A percentile compares a stretch with the other conserved stretches of the same genome.
Evolutionary conservation across 1,139 yeast genomes (phyloP).

Genomic region (Pichia sp.): DNA sequence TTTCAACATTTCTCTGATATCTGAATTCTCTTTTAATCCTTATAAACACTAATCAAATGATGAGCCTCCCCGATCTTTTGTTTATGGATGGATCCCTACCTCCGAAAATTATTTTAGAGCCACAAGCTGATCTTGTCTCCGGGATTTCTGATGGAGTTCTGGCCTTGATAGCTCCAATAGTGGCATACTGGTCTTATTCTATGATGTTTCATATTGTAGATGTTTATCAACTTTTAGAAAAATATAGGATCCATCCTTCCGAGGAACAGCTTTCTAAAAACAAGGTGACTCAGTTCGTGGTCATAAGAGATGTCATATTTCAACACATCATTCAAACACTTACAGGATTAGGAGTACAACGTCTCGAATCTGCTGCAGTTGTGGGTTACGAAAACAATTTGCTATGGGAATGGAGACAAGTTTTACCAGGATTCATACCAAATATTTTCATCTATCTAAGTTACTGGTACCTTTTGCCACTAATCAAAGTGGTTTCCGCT

Average conservation of each 20-base stretch:
- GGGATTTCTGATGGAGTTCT: constrained; percentile 68
- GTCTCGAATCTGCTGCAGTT: constrained; percentile 51
- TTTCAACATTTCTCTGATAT: no score
- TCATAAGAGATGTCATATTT: constrained; percentile 67
- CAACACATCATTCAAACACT: constrained; percentile 80
- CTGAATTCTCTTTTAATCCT: no score
- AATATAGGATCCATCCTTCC: constrained; percentile 84
- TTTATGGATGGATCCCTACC: not conserved
- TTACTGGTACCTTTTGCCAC: constrained; percentile 52
- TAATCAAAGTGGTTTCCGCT: constrained; percentile 48
- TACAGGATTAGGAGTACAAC: constrained; percentile 49
- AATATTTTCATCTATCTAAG: constrained; percentile 36
- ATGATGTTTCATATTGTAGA: constrained; percentile 69
- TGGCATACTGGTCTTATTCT: constrained; percentile 79
- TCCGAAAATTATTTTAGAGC: not conserved
- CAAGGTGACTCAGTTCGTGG: constrained; percentile 62
- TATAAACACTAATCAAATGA: no score
- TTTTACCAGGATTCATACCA: constrained; percentile 41
- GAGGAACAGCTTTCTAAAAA: constrained; percentile 74
- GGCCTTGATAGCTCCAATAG: constrained; percentile 66
- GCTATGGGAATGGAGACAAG: constrained; percentile 57
- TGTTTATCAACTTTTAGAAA: constrained; percentile 62
- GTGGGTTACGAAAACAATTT: constrained; percentile 68
- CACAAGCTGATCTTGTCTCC: not conserved
- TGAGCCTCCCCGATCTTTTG: no score